These are phyloP conservation scores for Lophium mytilinum DNA, from an alignment of 495 filamentous ascomycete genomes.

Conservation along the genomic window DNA sequence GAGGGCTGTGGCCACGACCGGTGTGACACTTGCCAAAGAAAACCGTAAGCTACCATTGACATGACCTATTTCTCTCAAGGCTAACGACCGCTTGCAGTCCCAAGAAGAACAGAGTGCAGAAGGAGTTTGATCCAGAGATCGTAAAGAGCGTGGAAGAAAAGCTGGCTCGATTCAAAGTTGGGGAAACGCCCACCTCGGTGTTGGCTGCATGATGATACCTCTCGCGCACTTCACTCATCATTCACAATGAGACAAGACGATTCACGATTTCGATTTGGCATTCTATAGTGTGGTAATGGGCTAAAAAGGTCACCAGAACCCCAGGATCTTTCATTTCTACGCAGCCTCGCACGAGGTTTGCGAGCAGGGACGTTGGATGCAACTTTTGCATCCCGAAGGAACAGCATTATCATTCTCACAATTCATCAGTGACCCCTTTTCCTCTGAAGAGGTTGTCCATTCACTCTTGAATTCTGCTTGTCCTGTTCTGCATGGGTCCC, in stretches of 20 bases:
- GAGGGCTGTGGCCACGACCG: conserved; percentile 21
- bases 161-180: conserved; percentile 32
- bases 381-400: neutral
- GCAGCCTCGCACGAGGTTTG: neutral
- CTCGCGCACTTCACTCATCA: neutral
- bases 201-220: neutral
- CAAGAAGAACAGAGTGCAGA: conserved; percentile 51
- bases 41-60: conserved; percentile 38
- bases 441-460: neutral
- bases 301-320: neutral
- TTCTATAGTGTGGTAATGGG: neutral
- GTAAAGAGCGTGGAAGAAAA: conserved; percentile 51
- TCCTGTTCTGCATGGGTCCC: neutral
- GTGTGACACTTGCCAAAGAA: conserved; percentile 38
- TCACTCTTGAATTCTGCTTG: neutral
- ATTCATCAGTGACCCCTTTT: neutral
- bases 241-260: neutral
- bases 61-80: neutral
- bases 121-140: conserved; percentile 51
- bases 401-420: neutral
- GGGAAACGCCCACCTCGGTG: neutral
- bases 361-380: neutral
- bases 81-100: conserved; percentile 30
- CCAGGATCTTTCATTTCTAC: neutral
- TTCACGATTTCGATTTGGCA: neutral